Percentiles rank a stretch among this genome's conserved stretches.
These are phyloP conservation scores for Aspergillus thermomutatus DNA, from an alignment of 2,329 filamentous ascomycete species.

Conservation along the genomic window DNA sequence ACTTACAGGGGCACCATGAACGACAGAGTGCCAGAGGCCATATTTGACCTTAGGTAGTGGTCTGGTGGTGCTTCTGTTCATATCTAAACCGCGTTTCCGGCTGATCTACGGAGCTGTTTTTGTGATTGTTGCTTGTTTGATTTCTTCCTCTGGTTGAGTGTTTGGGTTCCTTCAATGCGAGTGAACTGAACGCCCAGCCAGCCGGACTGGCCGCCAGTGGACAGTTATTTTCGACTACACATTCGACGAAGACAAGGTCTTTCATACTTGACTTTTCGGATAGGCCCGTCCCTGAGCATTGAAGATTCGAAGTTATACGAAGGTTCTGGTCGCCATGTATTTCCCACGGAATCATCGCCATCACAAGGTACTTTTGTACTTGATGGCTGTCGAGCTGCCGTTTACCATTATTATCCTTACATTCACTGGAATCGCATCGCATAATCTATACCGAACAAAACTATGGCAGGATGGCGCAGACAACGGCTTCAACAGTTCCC, in stretches of 20 bases:
- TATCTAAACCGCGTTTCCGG: conserved; percentile 29
- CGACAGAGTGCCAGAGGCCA: conserved; percentile 12
- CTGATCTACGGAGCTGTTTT: conserved; percentile 17
- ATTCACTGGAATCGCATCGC: conserved; percentile 60
- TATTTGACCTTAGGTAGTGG: neutral
- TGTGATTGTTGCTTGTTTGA: conserved; percentile 16
- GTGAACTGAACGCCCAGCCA: conserved; percentile 32
- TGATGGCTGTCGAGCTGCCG: conserved; percentile 55
- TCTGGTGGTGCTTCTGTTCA: conserved; percentile 14
- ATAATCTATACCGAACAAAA: conserved; percentile 58
- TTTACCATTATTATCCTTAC: conserved; percentile 57
- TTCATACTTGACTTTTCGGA: neutral
- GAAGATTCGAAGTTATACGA: neutral
- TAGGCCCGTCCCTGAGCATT: neutral
- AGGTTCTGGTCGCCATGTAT: conserved; percentile 33
- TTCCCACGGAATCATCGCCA: conserved; percentile 55
- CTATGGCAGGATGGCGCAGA: conserved; percentile 61
- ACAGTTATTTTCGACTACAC: neutral
- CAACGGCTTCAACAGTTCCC: conserved; percentile 62
- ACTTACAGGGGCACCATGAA: conserved; percentile 13
- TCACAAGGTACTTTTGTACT: conserved; percentile 49
- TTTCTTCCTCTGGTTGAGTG: conserved; percentile 7
- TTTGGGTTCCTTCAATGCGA: conserved; percentile 19
- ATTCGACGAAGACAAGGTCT: neutral
- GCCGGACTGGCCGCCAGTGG: conserved; percentile 33